phyloP scores from a whole-genome alignment of 2,329 filamentous ascomycete genomes.

The Fusarium sp. region DNA sequence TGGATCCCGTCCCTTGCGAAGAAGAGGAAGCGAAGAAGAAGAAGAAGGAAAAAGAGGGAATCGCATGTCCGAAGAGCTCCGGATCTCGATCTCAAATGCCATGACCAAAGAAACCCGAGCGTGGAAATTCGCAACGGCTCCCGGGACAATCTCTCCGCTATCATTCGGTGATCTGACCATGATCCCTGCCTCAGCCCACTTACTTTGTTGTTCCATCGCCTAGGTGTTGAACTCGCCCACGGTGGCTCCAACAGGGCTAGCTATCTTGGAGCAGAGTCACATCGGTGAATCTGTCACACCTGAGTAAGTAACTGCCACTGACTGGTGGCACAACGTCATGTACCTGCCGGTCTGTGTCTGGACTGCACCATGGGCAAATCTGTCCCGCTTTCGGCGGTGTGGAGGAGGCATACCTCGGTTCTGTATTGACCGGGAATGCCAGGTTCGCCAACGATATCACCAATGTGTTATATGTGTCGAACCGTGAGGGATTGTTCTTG shows the following conservation, averaged over 20 bases:
- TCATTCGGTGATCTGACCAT: background rate
- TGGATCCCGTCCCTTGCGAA: conserved; percentile 28
- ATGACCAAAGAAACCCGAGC: conserved; percentile 3
- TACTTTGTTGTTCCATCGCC: conserved; percentile 17
- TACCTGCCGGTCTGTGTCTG: conserved; percentile 26
- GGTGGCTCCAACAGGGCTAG: background rate
- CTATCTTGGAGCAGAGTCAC: conserved; percentile 4
- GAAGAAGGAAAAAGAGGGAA: background rate
- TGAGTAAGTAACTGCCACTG: conserved; percentile 1
- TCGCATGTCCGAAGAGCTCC: background rate
- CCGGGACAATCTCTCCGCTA: conserved; percentile 14
- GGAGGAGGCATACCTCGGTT: conserved; percentile 23
- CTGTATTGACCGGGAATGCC: conserved; percentile 28
- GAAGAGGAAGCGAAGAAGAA: background rate
- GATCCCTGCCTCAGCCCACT: conserved; percentile 23
- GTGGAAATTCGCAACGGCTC: conserved; percentile 16
- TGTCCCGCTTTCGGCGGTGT: conserved; percentile 36
- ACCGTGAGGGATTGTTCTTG: conserved; percentile 20
- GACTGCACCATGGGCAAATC: conserved; percentile 13
- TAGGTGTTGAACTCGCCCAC: background rate
- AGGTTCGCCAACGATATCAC: conserved; percentile 30
- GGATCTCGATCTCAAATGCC: conserved; percentile 38
- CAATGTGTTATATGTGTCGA: conserved; percentile 30
- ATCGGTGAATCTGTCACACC: conserved; percentile 29
- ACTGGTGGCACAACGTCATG: conserved; percentile 27